Evolutionary conservation across 176 grass and related monocot species (phyloP), one percentile per base, ranked within the genome.

Genomic region (Dendrocalamus sinicus): DNA sequence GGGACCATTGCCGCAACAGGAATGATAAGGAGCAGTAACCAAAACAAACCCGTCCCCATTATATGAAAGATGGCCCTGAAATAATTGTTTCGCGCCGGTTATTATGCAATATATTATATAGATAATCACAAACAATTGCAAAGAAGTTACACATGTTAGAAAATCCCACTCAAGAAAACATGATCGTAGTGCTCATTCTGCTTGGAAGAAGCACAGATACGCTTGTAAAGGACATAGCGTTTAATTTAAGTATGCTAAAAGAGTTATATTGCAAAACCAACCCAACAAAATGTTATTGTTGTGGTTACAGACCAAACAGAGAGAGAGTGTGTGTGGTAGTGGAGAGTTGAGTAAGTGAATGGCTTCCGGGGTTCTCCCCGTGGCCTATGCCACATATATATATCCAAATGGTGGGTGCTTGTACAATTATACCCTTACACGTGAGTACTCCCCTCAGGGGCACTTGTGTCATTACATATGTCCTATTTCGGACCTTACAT

Each of bases 1-100:
- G 95, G 95, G 28, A 93, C 20, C 86, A 97, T 89, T 83, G 86
- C 91, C 8, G 82, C 76, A 57, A 92, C 89, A 78, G 75, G 47
- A 86, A 90, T 89, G 48, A 90, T 77, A 80, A 95, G 74, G 52
- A 97, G 79, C 53, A 94, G 83, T 57, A 89, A 58, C 93, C 91
- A 97, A 89, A 93, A 95, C 45, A 93, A 80, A 39, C 71, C 87
- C 2, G 89, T 86, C 81, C 84, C 88, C 87, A 93, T 93, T 67
- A 98, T 67, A 67, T 98, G 82, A 85, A 86, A 98, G 59, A 93
- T 94, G 17, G 93, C 89, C 91, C 95, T 93, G 91, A 28, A 82
- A 84, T 58, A 43, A 68, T 79, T 45, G 23, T 69, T 37, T 68
- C 43, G 12, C 12, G 40, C 82, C 32, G 73, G 85, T 80, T 39